These are phyloP conservation scores for Aureobasidium zeae DNA, from an alignment of 2,329 filamentous ascomycete species.

Conservation along the genomic window DNA sequence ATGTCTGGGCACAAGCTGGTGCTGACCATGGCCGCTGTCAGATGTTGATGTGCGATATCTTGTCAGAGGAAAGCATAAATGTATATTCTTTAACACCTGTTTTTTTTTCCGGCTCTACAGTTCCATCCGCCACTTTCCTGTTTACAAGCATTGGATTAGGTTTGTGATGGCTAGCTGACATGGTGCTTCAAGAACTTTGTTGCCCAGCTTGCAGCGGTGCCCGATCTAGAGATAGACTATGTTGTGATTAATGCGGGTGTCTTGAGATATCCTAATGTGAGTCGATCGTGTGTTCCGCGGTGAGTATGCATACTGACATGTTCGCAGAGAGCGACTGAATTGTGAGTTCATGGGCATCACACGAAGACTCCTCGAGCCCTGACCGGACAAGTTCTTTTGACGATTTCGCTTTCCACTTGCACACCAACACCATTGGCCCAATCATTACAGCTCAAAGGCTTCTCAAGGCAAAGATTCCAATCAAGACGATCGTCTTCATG, in stretches of 20 bases:
- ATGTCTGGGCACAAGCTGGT: conserved; percentile 34
- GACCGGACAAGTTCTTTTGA: conserved; percentile 38
- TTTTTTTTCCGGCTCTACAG: not conserved
- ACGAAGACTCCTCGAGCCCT: not conserved
- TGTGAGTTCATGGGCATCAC: conserved; percentile 30
- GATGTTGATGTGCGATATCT: conserved; percentile 46
- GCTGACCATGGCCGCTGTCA: conserved; percentile 38
- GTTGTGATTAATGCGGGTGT: conserved; percentile 50
- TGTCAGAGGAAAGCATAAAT: conserved; percentile 43
- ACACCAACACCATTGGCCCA: conserved; percentile 52
- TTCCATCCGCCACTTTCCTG: too few species aligned
- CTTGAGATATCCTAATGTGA: conserved; percentile 48
- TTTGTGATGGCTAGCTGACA: conserved; percentile 9
- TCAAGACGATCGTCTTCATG: conserved; percentile 47
- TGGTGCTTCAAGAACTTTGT: conserved; percentile 34
- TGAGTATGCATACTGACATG: too few species aligned
- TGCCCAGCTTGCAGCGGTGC: conserved; percentile 30
- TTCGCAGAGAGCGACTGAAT: conserved; percentile 43
- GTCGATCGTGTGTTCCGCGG: conserved; percentile 20
- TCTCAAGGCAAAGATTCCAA: conserved; percentile 38
- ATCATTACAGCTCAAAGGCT: conserved; percentile 47
- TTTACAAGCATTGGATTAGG: too few species aligned
- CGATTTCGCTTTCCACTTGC: conserved; percentile 46
- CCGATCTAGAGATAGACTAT: conserved; percentile 42
- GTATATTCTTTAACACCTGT: conserved; percentile 23